phyloP scores from a whole-genome alignment of 192 early-diverging fungal species.

The Coemansia aciculifera region DNA sequence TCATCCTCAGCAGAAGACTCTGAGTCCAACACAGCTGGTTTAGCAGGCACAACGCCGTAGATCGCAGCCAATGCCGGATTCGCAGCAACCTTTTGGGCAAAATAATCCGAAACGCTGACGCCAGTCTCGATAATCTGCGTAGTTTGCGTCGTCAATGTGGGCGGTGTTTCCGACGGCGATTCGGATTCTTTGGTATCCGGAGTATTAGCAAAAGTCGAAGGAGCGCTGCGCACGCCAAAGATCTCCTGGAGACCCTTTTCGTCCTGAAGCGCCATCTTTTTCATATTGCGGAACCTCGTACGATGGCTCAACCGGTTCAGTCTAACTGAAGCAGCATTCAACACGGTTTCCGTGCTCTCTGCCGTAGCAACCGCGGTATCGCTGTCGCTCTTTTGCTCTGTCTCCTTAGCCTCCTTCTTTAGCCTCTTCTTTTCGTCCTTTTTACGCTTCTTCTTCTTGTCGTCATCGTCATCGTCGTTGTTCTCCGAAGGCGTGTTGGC shows the following conservation, averaged over 20 bases:
- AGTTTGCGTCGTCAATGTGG: background rate
- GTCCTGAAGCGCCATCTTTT: conserved; percentile 44
- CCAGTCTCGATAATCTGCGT: conserved; percentile 20
- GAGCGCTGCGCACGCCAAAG: conserved; percentile 34
- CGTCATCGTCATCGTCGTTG: conserved; percentile 27
- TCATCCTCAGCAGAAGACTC: conserved; percentile 8
- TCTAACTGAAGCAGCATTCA: conserved; percentile 9
- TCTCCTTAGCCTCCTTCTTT: conserved; percentile 28
- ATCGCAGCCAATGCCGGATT: conserved; percentile 46
- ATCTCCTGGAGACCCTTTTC: conserved; percentile 54
- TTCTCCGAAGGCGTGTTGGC: conserved; percentile 30
- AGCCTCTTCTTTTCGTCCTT: conserved; percentile 38
- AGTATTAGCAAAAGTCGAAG: conserved; percentile 16
- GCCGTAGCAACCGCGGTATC: background rate
- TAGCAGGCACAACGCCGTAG: conserved; percentile 16
- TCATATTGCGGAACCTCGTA: conserved; percentile 48
- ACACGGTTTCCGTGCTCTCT: conserved; percentile 6
- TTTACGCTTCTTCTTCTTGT: conserved; percentile 8
- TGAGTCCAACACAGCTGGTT: background rate
- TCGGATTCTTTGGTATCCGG: conserved; percentile 17
- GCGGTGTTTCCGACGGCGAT: conserved; percentile 10
- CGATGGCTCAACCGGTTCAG: conserved; percentile 31
- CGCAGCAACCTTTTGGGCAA: conserved; percentile 40
- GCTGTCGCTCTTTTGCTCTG: conserved; percentile 14
- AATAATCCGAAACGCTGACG: conserved; percentile 45